Conservation (phyloP, 202 grass and related monocot genomes). For the Cymbopogon flexuosus region DNA sequence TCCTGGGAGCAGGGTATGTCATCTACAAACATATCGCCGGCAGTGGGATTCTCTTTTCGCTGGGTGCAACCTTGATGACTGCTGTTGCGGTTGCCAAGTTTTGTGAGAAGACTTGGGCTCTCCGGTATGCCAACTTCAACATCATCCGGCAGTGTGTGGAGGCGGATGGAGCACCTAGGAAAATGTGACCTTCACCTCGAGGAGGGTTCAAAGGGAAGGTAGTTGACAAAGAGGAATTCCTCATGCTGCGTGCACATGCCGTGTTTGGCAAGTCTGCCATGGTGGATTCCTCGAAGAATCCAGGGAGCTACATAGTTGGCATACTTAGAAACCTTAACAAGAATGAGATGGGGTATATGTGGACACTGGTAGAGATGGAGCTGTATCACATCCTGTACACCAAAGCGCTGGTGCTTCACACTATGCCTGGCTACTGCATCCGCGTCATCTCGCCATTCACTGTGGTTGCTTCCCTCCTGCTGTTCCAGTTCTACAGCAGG, state of each 20-base stretch:
- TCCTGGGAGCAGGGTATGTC: neutral
- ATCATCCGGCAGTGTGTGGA: constrained; percentile 14
- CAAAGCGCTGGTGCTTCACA: constrained; percentile 25
- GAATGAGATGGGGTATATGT: neutral
- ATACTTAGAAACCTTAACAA: neutral
- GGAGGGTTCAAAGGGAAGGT: neutral
- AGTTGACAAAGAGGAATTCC: neutral
- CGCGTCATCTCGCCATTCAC: neutral
- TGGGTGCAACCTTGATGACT: constrained; percentile 34
- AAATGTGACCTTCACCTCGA: neutral
- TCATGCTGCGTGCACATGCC: constrained; percentile 8
- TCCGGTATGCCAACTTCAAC: constrained; percentile 24
- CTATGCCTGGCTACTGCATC: constrained; percentile 4
- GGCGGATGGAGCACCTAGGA: neutral
- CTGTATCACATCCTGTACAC: constrained; percentile 46
- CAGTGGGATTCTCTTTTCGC: neutral
- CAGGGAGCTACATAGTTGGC: neutral
- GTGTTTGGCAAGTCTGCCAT: constrained; percentile 22
- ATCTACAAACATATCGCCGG: constrained; percentile 7
- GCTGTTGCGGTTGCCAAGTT: constrained; percentile 30
- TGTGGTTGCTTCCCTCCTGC: neutral
- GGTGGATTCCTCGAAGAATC: neutral
- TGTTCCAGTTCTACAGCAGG: neutral
- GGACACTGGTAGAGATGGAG: constrained; percentile 36
- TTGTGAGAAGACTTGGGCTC: constrained; percentile 34